Evolutionary conservation across 495 filamentous ascomycete genomes (phyloP), one percentile per base, ranked within the genome.

Genomic region (Xylaria telfairii): DNA sequence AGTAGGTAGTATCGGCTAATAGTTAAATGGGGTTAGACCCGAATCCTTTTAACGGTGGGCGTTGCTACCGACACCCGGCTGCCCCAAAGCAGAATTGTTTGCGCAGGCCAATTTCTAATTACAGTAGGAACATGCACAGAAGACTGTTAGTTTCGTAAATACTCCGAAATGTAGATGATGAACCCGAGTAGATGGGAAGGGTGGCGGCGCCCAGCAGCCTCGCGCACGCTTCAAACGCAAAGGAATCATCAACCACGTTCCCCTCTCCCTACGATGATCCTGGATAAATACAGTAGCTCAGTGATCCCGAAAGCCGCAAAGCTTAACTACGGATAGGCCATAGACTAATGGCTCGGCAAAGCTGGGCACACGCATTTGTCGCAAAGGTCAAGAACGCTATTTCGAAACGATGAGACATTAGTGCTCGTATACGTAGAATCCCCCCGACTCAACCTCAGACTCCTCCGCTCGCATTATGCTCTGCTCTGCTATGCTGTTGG

Each of bases 261-360:
- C n/a, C n/a, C n/a, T n/a, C n/a, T n/a, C n/a, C n/a, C 28, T 26
- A 12, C 41, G 21, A 32, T 47, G 39, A 47, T 47, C 39, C 61
- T 46, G 46, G 41, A 62, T 42, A 8, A 54, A 13, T 3, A 37
- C 34, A 53, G 26, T 62, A 62, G 37, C 21, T 62, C 37, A 42
- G 21, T 28, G 57, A 62, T 41, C 39, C n/a, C 32, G 21, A 41
- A 41, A 62, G 59, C 41, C 61, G 24, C 39, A 64, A 64, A 64
- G 61, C 61, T 64, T 64, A 47, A 46, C 2, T 21, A 13, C 7
- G 41, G 24, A 46, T 47, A 32, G 42, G 41, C 41, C 61, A 42
- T 12, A 44, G 3, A 46, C 61, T 64, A 64, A 46, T n/a, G 4
- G 61, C 61, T 46, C 5, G 61, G 61, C 61, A 32, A 32, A 64